phyloP scores from a whole-genome alignment of 192 early-diverging fungal genomes.

The Podila clonocystis region DNA sequence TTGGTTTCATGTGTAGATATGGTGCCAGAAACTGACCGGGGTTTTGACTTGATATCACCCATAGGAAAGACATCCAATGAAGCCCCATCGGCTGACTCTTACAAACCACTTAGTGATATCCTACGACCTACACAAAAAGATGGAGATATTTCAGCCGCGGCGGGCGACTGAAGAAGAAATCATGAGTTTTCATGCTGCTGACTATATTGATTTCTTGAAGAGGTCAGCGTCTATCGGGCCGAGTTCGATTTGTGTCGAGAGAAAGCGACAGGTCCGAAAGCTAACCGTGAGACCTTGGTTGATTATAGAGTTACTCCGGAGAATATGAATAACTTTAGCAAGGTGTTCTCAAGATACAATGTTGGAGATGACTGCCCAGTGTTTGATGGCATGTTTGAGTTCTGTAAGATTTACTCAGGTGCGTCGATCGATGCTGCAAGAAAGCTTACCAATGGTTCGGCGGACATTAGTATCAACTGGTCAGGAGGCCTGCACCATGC shows the following conservation, averaged over 20 bases:
- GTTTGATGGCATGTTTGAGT: conserved; percentile 98
- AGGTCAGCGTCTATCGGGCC: conserved; percentile 49
- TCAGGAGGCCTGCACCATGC: conserved; percentile 97
- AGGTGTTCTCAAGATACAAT: conserved; percentile 79
- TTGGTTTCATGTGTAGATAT: neutral
- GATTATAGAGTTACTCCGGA: conserved; percentile 72
- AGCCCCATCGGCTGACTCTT: conserved; percentile 93
- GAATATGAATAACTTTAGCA: conserved; percentile 67
- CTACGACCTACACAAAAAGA: conserved; percentile 91
- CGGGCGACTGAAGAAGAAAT: conserved; percentile 91
- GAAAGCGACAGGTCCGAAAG: too few species aligned
- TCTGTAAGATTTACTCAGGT: conserved; percentile 91
- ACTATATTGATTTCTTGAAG: conserved; percentile 96
- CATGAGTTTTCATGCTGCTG: conserved; percentile 92
- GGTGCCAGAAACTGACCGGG: neutral
- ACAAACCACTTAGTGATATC: conserved; percentile 94
- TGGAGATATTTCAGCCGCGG: conserved; percentile 88
- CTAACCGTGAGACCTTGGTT: too few species aligned
- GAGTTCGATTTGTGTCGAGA: too few species aligned
- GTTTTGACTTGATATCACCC: neutral
- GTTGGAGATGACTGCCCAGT: conserved; percentile 98
- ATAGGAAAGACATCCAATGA: conserved; percentile 81
- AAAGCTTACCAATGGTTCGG: conserved; percentile 79
- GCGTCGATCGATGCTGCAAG: conserved; percentile 92
- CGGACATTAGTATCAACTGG: conserved; percentile 98